These are phyloP conservation scores for Cruciata laevipes DNA, from an alignment of 257 asterid genomes.

Conservation along the genomic window DNA sequence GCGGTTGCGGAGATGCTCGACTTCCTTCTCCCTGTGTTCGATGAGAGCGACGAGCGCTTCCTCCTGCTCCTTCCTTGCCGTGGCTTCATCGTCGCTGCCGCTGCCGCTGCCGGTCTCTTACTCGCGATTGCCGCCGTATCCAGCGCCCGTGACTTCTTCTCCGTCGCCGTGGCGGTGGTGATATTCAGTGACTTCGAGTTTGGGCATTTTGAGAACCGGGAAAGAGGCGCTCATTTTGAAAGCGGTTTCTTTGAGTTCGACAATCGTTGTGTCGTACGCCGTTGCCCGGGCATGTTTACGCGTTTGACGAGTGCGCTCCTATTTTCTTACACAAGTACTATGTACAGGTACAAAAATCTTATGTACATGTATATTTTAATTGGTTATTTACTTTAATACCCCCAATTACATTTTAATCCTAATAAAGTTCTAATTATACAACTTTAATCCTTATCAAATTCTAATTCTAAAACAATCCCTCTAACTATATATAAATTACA, in stretches of 20 bases:
- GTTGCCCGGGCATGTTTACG: background rate
- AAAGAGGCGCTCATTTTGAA: slow-evolving; percentile 13
- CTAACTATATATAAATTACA: no score
- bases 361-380: no score
- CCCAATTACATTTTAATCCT: no score
- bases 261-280: background rate
- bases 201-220: slow-evolving; percentile 23
- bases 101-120: slow-evolving; percentile 9
- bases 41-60: slow-evolving; percentile 67
- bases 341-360: no score
- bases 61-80: slow-evolving; percentile 45
- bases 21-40: slow-evolving; percentile 84
- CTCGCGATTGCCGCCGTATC: background rate
- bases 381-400: no score
- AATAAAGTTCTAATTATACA: no score
- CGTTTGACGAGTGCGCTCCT: background rate
- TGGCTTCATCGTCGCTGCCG: slow-evolving; percentile 23
- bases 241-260: background rate
- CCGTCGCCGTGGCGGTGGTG: background rate
- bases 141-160: background rate
- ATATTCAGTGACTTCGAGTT: slow-evolving; percentile 11
- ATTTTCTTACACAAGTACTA: no score
- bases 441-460: no score
- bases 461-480: no score
- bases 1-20: slow-evolving; percentile 63